These are phyloP conservation scores for Pseudogymnoascus destructans DNA, from an alignment of 2,329 filamentous ascomycete species.

Conservation along the genomic window DNA sequence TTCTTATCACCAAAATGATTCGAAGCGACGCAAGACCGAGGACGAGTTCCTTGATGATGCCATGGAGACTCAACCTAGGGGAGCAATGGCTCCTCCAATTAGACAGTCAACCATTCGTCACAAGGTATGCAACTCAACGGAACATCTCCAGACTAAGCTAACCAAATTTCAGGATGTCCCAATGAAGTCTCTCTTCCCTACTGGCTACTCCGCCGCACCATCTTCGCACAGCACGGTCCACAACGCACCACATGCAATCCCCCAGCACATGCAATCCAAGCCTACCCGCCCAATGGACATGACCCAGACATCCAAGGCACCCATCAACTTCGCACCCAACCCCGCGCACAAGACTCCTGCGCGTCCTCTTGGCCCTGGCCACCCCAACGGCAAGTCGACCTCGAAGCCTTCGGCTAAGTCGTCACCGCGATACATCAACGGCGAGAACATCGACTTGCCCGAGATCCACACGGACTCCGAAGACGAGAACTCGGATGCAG, in stretches of 20 bases:
- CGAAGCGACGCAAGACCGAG: constrained; percentile 68
- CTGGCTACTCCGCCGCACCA: constrained; percentile 39
- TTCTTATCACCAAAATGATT: constrained; percentile 49
- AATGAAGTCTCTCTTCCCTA: constrained; percentile 45
- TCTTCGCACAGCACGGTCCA: constrained; percentile 32
- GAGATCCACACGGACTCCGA: constrained; percentile 94
- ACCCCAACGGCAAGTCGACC: constrained; percentile 36
- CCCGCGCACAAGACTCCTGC: constrained; percentile 58
- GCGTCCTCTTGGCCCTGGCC: constrained; percentile 35
- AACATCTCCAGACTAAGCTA: constrained; percentile 50
- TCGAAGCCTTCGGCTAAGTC: constrained; percentile 50
- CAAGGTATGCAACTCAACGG: constrained; percentile 21
- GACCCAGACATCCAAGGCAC: constrained; percentile 76
- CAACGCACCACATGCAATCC: constrained; percentile 52
- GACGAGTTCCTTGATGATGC: constrained; percentile 54
- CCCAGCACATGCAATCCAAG: constrained; percentile 51
- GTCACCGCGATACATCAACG: constrained; percentile 76
- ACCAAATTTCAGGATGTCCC: constrained; percentile 40
- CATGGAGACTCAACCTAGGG: constrained; percentile 44
- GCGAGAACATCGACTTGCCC: constrained; percentile 80
- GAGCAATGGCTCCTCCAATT: constrained; percentile 71
- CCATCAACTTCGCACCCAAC: constrained; percentile 75
- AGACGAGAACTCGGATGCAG: constrained; percentile 60
- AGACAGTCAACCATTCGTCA: constrained; percentile 57
- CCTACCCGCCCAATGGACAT: constrained; percentile 63